Percentiles rank a stretch among this genome's conserved stretches.
These are phyloP conservation scores for Zopfochytrium polystomum DNA, from an alignment of 371 early-diverging fungal genomes.

Conservation along the genomic window DNA sequence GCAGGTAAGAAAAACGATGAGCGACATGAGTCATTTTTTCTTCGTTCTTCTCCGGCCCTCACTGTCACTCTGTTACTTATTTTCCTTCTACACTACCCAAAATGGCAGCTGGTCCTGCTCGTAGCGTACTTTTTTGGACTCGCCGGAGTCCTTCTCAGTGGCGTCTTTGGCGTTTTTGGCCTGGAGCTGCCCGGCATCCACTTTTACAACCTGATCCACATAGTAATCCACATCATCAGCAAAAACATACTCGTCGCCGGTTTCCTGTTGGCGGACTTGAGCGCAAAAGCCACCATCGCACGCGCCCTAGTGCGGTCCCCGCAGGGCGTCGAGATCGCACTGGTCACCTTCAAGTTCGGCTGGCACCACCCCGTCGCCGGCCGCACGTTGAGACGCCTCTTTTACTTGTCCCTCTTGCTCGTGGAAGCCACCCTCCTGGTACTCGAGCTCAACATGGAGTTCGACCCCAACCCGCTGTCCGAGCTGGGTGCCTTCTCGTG, in stretches of 20 bases:
- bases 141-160: too few relatives aligned
- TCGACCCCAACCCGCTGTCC: slow-evolving; percentile 11
- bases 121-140: too few relatives aligned
- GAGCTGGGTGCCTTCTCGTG: slow-evolving; percentile 11
- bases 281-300: slow-evolving; percentile 11
- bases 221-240: slow-evolving; percentile 1
- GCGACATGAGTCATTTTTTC: too few relatives aligned
- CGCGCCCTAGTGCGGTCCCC: slow-evolving; percentile 1
- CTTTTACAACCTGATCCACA: slow-evolving; percentile 13
- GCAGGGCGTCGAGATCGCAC: slow-evolving; percentile 1
- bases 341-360: neutral
- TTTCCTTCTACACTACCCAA: too few relatives aligned
- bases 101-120: too few relatives aligned
- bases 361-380: neutral
- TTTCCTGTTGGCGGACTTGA: neutral
- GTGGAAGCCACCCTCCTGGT: slow-evolving; percentile 19
- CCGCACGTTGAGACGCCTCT: slow-evolving; percentile 10
- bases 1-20: too few relatives aligned
- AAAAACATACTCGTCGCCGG: too few relatives aligned
- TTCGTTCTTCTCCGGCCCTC: too few relatives aligned
- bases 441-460: slow-evolving; percentile 21
- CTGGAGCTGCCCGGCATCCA: slow-evolving; percentile 9
- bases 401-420: slow-evolving; percentile 7
- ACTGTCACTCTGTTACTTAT: too few relatives aligned
- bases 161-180: too few relatives aligned